Conservation (phyloP, 2,329 filamentous ascomycete species). For the Mollisia scopiformis region DNA sequence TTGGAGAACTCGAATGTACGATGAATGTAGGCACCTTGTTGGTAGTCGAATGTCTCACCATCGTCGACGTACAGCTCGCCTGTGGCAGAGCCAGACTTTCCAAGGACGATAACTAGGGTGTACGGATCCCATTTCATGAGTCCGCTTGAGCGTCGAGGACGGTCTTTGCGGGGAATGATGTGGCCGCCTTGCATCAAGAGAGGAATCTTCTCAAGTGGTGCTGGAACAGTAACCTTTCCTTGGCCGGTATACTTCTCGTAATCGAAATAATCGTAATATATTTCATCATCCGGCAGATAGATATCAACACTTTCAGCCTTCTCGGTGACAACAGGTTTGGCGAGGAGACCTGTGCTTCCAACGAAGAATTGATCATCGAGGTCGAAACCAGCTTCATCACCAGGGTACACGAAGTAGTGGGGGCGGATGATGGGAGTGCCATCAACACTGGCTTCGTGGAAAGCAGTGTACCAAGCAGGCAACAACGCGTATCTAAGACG, state of each 20-base stretch:
- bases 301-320: slow-evolving; percentile 74
- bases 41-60: slow-evolving; percentile 87
- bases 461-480: slow-evolving; percentile 95
- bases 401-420: slow-evolving; percentile 90
- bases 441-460: slow-evolving; percentile 82
- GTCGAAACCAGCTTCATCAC: slow-evolving; percentile 82
- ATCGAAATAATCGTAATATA: slow-evolving; percentile 96
- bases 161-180: slow-evolving; percentile 87
- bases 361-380: slow-evolving; percentile 95
- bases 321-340: slow-evolving; percentile 84
- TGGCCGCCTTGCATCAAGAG: slow-evolving; percentile 92
- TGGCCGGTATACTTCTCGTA: slow-evolving; percentile 74
- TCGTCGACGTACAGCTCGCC: slow-evolving; percentile 92
- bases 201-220: slow-evolving; percentile 85
- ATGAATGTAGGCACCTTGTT: slow-evolving; percentile 86
- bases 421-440: slow-evolving; percentile 88
- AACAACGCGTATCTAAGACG: slow-evolving; percentile 87
- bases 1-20: slow-evolving; percentile 71
- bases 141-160: slow-evolving; percentile 80
- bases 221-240: slow-evolving; percentile 70
- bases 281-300: slow-evolving; percentile 85
- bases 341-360: slow-evolving; percentile 85
- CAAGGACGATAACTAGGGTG: slow-evolving; percentile 80
- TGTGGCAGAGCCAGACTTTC: slow-evolving; percentile 70
- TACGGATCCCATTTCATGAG: slow-evolving; percentile 96